A percentile compares a stretch with the other conserved stretches of the same genome.
Evolutionary conservation across 2,329 filamentous ascomycete species (phyloP).

Genomic region (Chaetomium sp.): DNA sequence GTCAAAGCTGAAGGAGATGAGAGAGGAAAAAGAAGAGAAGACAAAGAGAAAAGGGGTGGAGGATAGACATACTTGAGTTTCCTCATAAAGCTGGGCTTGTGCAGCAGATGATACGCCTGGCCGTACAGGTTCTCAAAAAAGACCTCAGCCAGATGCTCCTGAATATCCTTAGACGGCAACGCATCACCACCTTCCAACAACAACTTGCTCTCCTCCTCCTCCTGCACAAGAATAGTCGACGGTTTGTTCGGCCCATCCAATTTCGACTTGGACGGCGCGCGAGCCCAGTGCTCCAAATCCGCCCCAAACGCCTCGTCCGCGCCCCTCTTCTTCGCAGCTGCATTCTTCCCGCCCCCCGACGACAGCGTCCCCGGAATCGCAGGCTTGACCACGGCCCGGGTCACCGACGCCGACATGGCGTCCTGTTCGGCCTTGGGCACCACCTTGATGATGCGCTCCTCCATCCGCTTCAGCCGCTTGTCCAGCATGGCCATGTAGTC

Average conservation of each 20-base stretch:
- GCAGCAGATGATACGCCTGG: slow-evolving; percentile 86
- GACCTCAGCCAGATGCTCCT: slow-evolving; percentile 87
- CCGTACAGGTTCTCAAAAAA: slow-evolving; percentile 97
- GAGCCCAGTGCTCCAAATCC: slow-evolving; percentile 77
- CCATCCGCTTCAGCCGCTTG: slow-evolving; percentile 92
- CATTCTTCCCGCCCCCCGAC: slow-evolving; percentile 37
- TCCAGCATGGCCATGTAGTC: slow-evolving; percentile 99
- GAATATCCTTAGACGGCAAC: slow-evolving; percentile 77
- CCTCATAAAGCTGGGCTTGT: slow-evolving; percentile 96
- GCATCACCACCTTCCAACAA: slow-evolving; percentile 76
- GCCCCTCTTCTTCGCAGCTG: slow-evolving; percentile 67
- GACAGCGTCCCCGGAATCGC: slow-evolving; percentile 51
- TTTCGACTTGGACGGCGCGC: slow-evolving; percentile 46
- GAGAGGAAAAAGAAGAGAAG: background rate
- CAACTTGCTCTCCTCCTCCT: slow-evolving; percentile 68
- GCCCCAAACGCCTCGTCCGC: slow-evolving; percentile 83
- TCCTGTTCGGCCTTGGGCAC: slow-evolving; percentile 81
- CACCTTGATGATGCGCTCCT: slow-evolving; percentile 93
- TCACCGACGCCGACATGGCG: slow-evolving; percentile 55
- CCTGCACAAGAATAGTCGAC: slow-evolving; percentile 50
- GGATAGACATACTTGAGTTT: slow-evolving; percentile 57
- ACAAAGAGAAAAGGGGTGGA: background rate
- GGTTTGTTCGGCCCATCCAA: slow-evolving; percentile 43
- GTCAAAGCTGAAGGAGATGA: background rate
- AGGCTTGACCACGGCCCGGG: slow-evolving; percentile 79